phyloP scores from a whole-genome alignment of 2,329 filamentous ascomycete species.

The Colletotrichum tamarilloi region DNA sequence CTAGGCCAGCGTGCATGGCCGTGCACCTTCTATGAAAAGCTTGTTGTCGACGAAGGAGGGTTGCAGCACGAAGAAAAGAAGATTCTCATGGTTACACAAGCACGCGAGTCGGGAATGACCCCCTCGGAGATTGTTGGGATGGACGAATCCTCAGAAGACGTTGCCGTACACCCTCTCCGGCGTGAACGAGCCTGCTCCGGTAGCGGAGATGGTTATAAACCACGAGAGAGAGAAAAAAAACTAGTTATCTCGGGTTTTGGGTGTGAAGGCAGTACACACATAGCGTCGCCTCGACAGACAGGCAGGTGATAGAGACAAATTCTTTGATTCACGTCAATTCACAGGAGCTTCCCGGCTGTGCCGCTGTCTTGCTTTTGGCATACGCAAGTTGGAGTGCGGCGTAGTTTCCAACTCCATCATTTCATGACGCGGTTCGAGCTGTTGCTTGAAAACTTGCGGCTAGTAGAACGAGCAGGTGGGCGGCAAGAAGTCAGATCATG shows the following conservation, averaged over 20 bases:
- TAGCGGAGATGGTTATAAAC: neutral
- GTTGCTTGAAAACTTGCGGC: neutral
- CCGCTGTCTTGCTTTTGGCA: neutral
- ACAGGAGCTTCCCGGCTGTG: too few relatives aligned
- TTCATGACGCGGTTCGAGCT: neutral
- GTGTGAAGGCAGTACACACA: neutral
- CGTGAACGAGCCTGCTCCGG: constrained; percentile 16
- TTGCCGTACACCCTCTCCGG: constrained; percentile 23
- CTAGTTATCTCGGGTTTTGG: neutral
- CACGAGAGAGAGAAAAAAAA: neutral
- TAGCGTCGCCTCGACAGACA: neutral
- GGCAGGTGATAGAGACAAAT: too few relatives aligned
- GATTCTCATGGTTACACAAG: neutral
- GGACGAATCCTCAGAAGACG: neutral
- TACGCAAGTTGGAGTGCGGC: neutral
- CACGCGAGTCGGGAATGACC: neutral
- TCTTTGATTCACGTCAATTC: too few relatives aligned
- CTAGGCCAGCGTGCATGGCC: neutral
- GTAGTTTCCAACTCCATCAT: neutral
- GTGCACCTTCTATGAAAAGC: neutral
- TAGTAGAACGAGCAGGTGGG: neutral
- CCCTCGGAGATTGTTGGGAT: neutral
- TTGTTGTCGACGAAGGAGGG: neutral
- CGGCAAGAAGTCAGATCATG: constrained; percentile 14
- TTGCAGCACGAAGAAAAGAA: neutral